Evolutionary conservation across 169 alveolate species (phyloP).

Genomic region (Eimeria praecox): DNA sequence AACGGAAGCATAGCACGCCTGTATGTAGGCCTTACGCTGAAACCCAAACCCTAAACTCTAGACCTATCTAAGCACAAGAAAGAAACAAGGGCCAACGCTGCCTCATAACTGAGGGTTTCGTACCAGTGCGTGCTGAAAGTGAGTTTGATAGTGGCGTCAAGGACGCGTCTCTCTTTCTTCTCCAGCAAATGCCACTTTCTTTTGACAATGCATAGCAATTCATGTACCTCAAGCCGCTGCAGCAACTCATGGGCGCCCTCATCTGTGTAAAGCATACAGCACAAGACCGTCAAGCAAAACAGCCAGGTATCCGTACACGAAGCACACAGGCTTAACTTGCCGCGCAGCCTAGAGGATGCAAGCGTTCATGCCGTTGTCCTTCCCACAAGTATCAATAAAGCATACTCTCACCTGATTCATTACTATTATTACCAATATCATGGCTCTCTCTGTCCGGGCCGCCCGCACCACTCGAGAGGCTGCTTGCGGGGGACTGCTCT

Average conservation of each 20-base stretch:
- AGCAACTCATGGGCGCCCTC: slow-evolving; percentile 1
- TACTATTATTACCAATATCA: background rate
- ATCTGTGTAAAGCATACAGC: background rate
- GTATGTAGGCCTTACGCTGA: background rate
- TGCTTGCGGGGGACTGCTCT: background rate
- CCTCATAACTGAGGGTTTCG: background rate
- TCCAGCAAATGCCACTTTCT: slow-evolving; percentile 11
- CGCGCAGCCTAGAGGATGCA: background rate
- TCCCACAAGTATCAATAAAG: background rate
- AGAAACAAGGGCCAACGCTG: background rate
- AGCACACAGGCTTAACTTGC: background rate
- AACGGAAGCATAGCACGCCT: background rate
- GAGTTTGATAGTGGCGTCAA: slow-evolving; percentile 16
- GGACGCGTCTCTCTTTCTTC: background rate
- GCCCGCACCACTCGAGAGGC: background rate
- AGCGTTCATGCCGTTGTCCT: background rate
- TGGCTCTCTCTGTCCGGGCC: background rate
- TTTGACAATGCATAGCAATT: background rate
- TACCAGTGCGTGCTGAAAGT: slow-evolving; percentile 40
- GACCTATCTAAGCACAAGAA: background rate
- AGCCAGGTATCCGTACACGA: background rate
- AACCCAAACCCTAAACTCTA: background rate
- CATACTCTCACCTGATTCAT: background rate
- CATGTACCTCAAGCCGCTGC: slow-evolving; percentile 1
- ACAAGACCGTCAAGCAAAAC: background rate